A percentile compares a stretch with the other conserved stretches of the same genome.
Evolutionary conservation across 2,329 filamentous ascomycete species (phyloP).

Genomic region (Aspergillus candidus): DNA sequence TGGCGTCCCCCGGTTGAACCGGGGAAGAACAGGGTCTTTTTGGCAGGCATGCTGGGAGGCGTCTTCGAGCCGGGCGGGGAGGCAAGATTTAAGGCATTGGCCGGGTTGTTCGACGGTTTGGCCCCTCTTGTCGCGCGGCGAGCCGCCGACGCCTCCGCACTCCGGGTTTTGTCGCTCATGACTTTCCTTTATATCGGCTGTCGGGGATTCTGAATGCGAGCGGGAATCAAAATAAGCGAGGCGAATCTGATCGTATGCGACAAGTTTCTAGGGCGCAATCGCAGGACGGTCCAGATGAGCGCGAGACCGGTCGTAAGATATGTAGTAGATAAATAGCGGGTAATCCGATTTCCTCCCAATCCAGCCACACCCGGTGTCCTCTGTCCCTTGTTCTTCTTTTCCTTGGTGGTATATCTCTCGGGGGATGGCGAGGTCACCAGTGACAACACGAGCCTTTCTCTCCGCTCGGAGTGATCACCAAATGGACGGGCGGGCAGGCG

Average conservation of each 20-base stretch:
- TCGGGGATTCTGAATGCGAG: conserved; percentile 11
- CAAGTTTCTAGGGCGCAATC: conserved; percentile 12
- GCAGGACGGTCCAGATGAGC: neutral
- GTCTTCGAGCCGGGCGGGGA: conserved; percentile 56
- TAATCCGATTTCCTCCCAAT: too few relatives aligned
- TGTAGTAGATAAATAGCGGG: neutral
- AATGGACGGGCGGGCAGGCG: conserved; percentile 10
- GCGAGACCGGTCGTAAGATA: neutral
- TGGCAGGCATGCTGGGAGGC: conserved; percentile 48
- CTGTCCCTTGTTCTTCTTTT: too few relatives aligned
- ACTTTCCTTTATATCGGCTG: conserved; percentile 5
- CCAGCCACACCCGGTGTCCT: too few relatives aligned
- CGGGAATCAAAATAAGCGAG: conserved; percentile 10
- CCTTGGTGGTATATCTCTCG: neutral
- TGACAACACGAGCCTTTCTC: conserved; percentile 14
- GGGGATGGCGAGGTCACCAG: conserved; percentile 21
- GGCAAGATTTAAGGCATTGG: conserved; percentile 28
- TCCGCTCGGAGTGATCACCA: conserved; percentile 19
- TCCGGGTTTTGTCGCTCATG: conserved; percentile 20
- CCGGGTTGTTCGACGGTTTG: conserved; percentile 16
- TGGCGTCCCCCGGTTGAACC: conserved; percentile 22
- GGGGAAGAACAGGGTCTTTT: conserved; percentile 41
- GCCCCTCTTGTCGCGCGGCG: conserved; percentile 15
- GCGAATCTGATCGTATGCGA: conserved; percentile 15
- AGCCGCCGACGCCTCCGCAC: conserved; percentile 12